Percentiles rank a stretch among this genome's conserved stretches.
phyloP scores from a whole-genome alignment of 2,329 filamentous ascomycete genomes.

The Elsinoe batatas region DNA sequence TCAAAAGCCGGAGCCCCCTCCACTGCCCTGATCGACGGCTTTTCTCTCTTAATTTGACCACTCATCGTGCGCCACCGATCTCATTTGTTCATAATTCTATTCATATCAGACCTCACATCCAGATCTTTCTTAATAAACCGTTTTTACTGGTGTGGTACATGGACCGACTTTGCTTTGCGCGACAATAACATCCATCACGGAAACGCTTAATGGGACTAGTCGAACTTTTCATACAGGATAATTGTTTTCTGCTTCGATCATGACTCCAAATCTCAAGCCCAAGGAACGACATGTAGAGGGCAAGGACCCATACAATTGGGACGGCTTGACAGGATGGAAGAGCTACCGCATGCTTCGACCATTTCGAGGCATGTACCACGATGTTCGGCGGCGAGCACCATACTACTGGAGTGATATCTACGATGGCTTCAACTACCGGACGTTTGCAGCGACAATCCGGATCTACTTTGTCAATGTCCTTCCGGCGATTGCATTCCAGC shows the following conservation, averaged over 20 bases:
- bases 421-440: constrained; percentile 47
- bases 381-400: constrained; percentile 42
- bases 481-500: constrained; percentile 48
- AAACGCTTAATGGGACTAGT: neutral
- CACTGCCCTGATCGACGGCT: neutral
- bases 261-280: constrained; percentile 1
- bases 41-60: neutral
- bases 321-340: constrained; percentile 27
- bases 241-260: neutral
- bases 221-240: no score
- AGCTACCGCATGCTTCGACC: constrained; percentile 32
- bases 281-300: neutral
- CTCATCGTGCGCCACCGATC: constrained; percentile 1
- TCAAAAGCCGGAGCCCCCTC: neutral
- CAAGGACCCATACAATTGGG: constrained; percentile 29
- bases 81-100: neutral
- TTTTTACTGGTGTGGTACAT: neutral
- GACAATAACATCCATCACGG: neutral
- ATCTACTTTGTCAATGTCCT: constrained; percentile 53
- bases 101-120: neutral
- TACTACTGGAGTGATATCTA: constrained; percentile 48
- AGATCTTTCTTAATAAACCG: neutral
- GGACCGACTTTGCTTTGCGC: neutral
- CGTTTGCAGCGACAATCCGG: constrained; percentile 44
- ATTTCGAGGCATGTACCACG: constrained; percentile 45